Base-by-base conservation (phyloP, 441 rosid species). In the Mallotus japonicus region DNA sequence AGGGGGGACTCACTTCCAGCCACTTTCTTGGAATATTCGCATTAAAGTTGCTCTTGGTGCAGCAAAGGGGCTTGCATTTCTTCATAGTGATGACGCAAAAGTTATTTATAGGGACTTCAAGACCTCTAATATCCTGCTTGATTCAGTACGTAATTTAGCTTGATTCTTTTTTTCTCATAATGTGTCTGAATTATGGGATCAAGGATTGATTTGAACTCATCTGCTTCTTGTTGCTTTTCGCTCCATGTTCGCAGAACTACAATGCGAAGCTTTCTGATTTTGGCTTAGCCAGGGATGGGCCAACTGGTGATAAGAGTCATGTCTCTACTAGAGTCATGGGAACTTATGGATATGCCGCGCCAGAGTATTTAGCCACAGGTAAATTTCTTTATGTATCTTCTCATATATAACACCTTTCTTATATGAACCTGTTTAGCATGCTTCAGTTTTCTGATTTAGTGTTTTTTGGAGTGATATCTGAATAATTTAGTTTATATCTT, bases 251-350 rank as follows among this genome's bases (percentile, higher is more conserved):
- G 73, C 81, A 92, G 95, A 85, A 85, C 75, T 86, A 90, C 84
- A 90, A 82, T 78, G 95, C 97, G 37, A 90, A 92, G 85, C 95
- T 92, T 77, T 92, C 95, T 60, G 97, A 92, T 85, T 92, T 92
- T 65, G 97, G 97, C 22, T 83, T 92, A 72, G 95, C 97, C 67
- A 87, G 89, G 79, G 97, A 92, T 76, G 95, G 93, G 22, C 97
- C 95, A 68, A 85, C 85, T 0, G 93, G 88, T 64, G 93, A 86
- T 70, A 89, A 87, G 73, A 91, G 93, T 63, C 92, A 91, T 58
- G 97, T 91, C 63, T 88, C 97, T 16, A 92, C 97, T 37, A 76
- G 95, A 64, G 85, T 92, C 71, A 88, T 92, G 90, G 95, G 95
- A 49, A 92, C 97, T 17, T 77, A 85, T 17, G 97, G 97, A 67